phyloP scores from a whole-genome alignment of 768 basidiomycete genomes.

The Leccinum subtestaceum region DNA sequence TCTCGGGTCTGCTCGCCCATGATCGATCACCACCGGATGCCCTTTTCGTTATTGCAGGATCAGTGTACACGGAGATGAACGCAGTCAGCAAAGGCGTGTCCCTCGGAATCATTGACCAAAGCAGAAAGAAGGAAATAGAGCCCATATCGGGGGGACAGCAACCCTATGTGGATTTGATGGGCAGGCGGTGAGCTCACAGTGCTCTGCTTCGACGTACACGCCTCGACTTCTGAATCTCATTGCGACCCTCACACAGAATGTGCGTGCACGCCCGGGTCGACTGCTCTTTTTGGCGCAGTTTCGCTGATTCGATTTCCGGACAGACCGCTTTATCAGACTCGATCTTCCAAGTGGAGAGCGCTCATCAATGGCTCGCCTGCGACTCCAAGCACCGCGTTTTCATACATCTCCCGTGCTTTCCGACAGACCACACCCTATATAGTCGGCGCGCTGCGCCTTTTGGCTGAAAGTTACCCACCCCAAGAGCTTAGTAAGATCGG shows the following conservation, averaged over 20 bases:
- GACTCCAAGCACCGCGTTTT: slow-evolving; percentile 70
- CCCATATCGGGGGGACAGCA: slow-evolving; percentile 58
- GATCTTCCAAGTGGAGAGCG: slow-evolving; percentile 75
- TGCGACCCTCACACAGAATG: slow-evolving; percentile 32
- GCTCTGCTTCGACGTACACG: background rate
- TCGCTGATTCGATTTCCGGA: slow-evolving; percentile 6
- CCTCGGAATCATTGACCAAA: slow-evolving; percentile 69
- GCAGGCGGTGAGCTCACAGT: slow-evolving; percentile 49
- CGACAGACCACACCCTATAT: slow-evolving; percentile 76
- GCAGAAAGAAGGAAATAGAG: slow-evolving; percentile 53
- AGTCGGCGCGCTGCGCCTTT: slow-evolving; percentile 70
- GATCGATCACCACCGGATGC: background rate
- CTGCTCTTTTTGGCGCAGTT: background rate
- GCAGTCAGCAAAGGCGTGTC: slow-evolving; percentile 82
- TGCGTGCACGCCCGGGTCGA: slow-evolving; percentile 26
- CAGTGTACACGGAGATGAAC: slow-evolving; percentile 92
- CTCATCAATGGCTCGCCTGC: slow-evolving; percentile 69
- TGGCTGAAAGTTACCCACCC: slow-evolving; percentile 58
- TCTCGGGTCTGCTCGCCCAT: background rate
- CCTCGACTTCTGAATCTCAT: background rate
- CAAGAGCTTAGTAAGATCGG: slow-evolving; percentile 63
- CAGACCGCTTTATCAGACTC: slow-evolving; percentile 79
- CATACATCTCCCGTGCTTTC: slow-evolving; percentile 79
- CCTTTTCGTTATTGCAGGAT: slow-evolving; percentile 48
- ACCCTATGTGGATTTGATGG: slow-evolving; percentile 85